Base-by-base conservation (phyloP, 2,329 filamentous ascomycete species). In the Sporothrix inflata region DNA sequence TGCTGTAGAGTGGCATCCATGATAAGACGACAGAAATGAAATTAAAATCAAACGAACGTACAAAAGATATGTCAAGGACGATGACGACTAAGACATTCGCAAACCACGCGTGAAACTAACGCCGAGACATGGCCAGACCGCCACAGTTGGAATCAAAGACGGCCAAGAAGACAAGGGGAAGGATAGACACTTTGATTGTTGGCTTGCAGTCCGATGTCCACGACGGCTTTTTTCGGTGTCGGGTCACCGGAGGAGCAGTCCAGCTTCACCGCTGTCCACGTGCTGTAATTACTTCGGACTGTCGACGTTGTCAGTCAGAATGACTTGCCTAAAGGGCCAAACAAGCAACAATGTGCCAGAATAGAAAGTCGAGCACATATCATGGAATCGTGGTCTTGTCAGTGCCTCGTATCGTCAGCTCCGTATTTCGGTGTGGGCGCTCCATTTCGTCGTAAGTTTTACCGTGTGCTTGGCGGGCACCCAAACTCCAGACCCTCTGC, bases 1-100 rank as follows among this genome's bases (percentile, higher is more conserved):
- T 99, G 93, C 84, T 96, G 77, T 98, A 60, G 63, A 38, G 53
- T 14, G 27, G 38, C 38, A 16, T 2, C 24, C 9, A 47, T 40
- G 63, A 45, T 42, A 42, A 9, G 69, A 47, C 16, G 45, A 16
- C 38, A 47, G 8, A 34, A 61, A 30, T 30, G 49, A 69, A 38
- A 16, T 67, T 8, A 53, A 53, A 30, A 49, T 30, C 14, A 66
- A 49, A 34, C 21, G 27, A 66, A 47, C 12, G 7, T 3, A n/a
- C 40, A n/a, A 24, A 47, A 49, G 6, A 38, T 21, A 34, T 66
- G 42, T 16, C 24, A 49, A 66, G 14, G 30, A 49, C 42, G 38
- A 24, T 65, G 60, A 27, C 38, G 21, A 14, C 38, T 8, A 45
- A 27, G 60, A 65, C 60, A 45, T 65, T 65, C 12, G 11, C n/a